Evolutionary conservation across 2,329 filamentous ascomycete species (phyloP), one percentile per base, ranked within the genome.

Genomic region (Dendryphion nanum): DNA sequence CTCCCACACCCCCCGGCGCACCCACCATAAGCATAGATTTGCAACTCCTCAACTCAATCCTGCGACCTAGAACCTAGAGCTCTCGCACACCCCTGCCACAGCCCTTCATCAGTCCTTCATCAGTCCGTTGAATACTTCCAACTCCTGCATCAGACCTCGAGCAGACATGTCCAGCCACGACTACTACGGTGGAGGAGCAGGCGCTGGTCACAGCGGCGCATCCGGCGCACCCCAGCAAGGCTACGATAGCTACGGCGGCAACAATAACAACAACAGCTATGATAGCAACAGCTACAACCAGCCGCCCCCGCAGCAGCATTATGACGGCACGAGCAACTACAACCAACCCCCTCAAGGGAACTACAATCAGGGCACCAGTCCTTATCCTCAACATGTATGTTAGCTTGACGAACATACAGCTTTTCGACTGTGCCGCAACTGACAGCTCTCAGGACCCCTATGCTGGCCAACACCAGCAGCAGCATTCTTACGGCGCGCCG

Each of bases 131-230:
- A n/a, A n/a, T n/a, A n/a, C n/a, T n/a, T n/a, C n/a, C n/a, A n/a
- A n/a, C n/a, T n/a, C n/a, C n/a, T n/a, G n/a, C n/a, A n/a, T n/a
- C n/a, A 10, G 15, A 14, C n/a, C 24, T 16, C 20, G 38, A 20
- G 21, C 32, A 6, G n/a, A 8, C 20, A 37, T 21, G 55, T 50
- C 53, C 14, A 57, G 45, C 32, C 43, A 61, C 39, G 59, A 61
- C 33, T 66, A 65, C 42, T 67, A 67, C 51, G 58, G 61, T 35
- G 53, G 54, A 20, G 50, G 57, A 17, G 43, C 50, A 17, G 46
- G 49, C 33, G 47, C 47, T 33, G 50, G 50, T 40, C 51, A 57
- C 24, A 48, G 55, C 14, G 53, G 52, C 38, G 50, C 51, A 23
- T 45, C 50, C 14, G 53, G 52, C 38, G 50, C 51, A 23, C 46